Base-by-base conservation (phyloP, 768 basidiomycete genomes). In the Leccinum uliginosum region DNA sequence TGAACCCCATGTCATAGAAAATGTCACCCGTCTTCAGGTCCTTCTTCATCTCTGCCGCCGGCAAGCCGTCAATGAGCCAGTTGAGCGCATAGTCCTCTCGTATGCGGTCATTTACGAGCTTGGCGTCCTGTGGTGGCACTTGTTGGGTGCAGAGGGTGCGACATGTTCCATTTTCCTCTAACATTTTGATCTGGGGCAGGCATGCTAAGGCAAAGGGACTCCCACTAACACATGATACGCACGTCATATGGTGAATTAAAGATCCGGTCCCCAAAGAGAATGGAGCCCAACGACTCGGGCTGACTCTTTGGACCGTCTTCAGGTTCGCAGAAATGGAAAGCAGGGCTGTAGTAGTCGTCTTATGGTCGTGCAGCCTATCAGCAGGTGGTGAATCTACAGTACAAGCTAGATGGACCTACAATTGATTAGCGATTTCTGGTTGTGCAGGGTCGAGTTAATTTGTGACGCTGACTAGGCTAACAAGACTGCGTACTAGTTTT, bases 191-290 rank as follows among this genome's bases (percentile, higher is more conserved):
- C 86, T 94, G 62, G 30, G 23, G 51, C 44, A n/a, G 50, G 53
- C 45, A 38, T 45, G 49, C 51, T 66, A 48, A 52, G 64, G 19
- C 32, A 14, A 29, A 50, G 53, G 26, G 51, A 50, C 43, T 35
- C 51, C 12, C 11, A 6, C 24, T 15, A 35, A 44, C 48, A 34
- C 23, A 53, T 32, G 32, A 44, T 24, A 75, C 86, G 54, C 59
- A 93, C 90, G 62, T 94, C 83, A 67, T 93, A 98, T 2, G 87
- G 90, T 3, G 92, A 92, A 66, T 87, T 85, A 71, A 93, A 91
- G 63, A 98, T 93, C 60, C 96, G 81, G 76, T 98, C 96, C 15
- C 96, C 96, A 62, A 97, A 97, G n/a, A 98, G 76, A 64, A 98
- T 94, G 17, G 91, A 91, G 6, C 96, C 96, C 26, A 98, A 75